Evolutionary conservation across 805 yeast species (phyloP), one percentile per base, ranked within the genome.

Genomic region (Candida nonsorbophila): DNA sequence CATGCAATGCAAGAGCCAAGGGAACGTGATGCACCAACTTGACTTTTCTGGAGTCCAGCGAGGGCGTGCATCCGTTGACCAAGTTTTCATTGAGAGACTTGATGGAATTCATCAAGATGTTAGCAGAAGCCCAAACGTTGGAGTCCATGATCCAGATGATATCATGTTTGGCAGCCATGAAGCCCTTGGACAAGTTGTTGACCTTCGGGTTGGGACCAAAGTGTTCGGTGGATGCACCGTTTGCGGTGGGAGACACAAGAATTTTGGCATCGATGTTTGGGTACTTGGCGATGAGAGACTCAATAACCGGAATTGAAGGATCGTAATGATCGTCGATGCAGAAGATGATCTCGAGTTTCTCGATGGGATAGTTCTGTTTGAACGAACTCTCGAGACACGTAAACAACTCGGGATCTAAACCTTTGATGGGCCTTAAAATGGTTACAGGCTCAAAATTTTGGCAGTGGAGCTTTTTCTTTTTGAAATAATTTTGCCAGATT

Each of bases 171-270:
- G 95, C 90, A 2, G 53, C 53, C 22, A 60, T 51, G 47, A 79
- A 84, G 5, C 94, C 95, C 51, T 83, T 83, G n/a, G 86, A 77
- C 25, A 86, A 59, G 53, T 86, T 86, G 55, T 85, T 84, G 32
- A 86, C 84, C 54, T 86, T 86, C 5, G 96, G 96, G 45, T 86
- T 86, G 4, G 94, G 92, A 2, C 95, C 95, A 44, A 62, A 80
- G 40, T 69, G 69, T 31, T 62, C 71, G 8, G 30, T 16, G n/a
- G 18, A 24, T 8, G 15, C 18, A 4, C 39, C 39, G 22, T 23
- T 13, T 20, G 54, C 56, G 25, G 76, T 81, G 6, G 55, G 47
- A 16, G 58, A 50, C 2, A 80, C 52, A 36, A 84, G 47, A 4
- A 86, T 57, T 37, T 65, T 64, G 13, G 85, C 70, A 43, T 81